Evolutionary conservation across 768 basidiomycete species (phyloP).

Genomic region (Scleroderma bovista): DNA sequence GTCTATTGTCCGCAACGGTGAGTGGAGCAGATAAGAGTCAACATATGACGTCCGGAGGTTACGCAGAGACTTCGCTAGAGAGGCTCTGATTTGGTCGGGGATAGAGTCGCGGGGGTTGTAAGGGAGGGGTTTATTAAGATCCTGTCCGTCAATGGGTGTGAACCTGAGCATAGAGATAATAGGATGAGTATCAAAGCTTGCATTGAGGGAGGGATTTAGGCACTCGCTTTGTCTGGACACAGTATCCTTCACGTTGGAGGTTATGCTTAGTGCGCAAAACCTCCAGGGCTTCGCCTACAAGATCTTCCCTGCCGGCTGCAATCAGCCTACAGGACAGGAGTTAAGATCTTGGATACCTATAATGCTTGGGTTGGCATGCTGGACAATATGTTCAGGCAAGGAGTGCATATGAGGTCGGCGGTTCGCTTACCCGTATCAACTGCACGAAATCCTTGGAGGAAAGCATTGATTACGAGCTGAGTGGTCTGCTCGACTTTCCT

Average conservation of each 20-base stretch:
- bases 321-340: not conserved
- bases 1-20: constrained; percentile 53
- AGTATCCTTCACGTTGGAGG: constrained; percentile 64
- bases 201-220: constrained; percentile 1
- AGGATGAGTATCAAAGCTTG: not conserved
- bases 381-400: not conserved
- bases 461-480: constrained; percentile 61
- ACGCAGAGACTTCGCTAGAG: constrained; percentile 56
- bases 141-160: constrained; percentile 72
- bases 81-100: constrained; percentile 54
- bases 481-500: constrained; percentile 79
- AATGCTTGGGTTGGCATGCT: constrained; percentile 73
- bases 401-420: not conserved
- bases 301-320: constrained; percentile 58
- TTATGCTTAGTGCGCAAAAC: constrained; percentile 50
- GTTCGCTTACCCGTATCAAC: constrained; percentile 69
- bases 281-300: constrained; percentile 70
- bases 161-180: constrained; percentile 40
- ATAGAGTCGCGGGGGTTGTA: constrained; percentile 54
- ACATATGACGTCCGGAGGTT: constrained; percentile 71
- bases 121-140: constrained; percentile 61
- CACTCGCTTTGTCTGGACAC: constrained; percentile 73
- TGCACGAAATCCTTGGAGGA: constrained; percentile 71
- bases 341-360: constrained; percentile 37
- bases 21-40: constrained; percentile 77